A percentile compares a stretch with the other conserved stretches of the same genome.
These are phyloP conservation scores for Heteromeles arbutifolia DNA, from an alignment of 306 rosid genomes.

Conservation along the genomic window DNA sequence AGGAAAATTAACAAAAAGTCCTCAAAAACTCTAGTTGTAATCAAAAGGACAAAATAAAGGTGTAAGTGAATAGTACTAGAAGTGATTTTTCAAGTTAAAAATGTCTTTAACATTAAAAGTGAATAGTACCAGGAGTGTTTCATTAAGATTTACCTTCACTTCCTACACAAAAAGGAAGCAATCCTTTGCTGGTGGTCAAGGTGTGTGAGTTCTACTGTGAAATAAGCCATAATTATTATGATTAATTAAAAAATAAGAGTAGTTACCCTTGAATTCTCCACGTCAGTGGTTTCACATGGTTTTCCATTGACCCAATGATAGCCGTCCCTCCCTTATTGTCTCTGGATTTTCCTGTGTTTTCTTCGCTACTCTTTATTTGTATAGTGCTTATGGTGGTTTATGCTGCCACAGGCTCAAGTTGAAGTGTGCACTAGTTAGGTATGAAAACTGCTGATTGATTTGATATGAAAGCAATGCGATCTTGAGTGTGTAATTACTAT, in stretches of 20 bases:
- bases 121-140: no score
- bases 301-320: not conserved
- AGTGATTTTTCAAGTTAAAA: no score
- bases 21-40: no score
- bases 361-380: not conserved
- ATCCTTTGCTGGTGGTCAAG: not conserved
- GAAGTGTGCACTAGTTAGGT: not conserved
- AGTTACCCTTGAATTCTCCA: not conserved
- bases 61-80: no score
- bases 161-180: not conserved
- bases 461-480: slow-evolving; percentile 1
- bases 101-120: no score
- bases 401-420: not conserved
- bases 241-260: not conserved
- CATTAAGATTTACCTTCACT: not conserved
- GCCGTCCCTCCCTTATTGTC: not conserved
- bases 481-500: slow-evolving; percentile 22
- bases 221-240: not conserved
- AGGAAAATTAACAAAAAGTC: no score
- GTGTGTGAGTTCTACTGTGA: not conserved
- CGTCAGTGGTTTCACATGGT: not conserved
- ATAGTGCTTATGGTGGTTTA: not conserved
- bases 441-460: not conserved
- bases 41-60: no score
- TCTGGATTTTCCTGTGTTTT: not conserved